Evolutionary conservation across 2,329 filamentous ascomycete genomes (phyloP).

Genomic region (Balansia obtecta): DNA sequence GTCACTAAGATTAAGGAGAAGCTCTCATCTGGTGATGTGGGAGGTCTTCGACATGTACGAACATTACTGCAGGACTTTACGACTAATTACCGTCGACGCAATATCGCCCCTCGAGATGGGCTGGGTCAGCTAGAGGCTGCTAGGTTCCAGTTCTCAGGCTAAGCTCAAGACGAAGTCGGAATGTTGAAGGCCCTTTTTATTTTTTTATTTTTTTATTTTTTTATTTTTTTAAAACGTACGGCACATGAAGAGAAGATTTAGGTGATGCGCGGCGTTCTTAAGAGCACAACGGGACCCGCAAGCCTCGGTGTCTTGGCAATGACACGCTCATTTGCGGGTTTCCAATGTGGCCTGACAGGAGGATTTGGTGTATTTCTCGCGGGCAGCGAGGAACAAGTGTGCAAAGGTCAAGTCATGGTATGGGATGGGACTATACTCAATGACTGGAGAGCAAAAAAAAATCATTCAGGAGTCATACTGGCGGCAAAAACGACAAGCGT

Average conservation of each 20-base stretch:
- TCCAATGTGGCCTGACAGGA: background rate
- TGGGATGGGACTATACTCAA: background rate
- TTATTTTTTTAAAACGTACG: background rate
- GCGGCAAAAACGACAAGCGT: constrained; percentile 4
- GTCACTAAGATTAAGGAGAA: constrained; percentile 70
- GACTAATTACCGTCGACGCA: constrained; percentile 81
- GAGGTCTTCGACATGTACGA: constrained; percentile 62
- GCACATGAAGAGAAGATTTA: no score
- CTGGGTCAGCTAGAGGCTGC: constrained; percentile 77
- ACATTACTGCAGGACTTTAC: constrained; percentile 91
- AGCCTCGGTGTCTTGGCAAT: no score
- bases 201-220: no score
- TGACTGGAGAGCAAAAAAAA: background rate
- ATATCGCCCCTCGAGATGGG: constrained; percentile 89
- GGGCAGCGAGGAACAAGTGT: background rate
- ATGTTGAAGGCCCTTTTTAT: background rate
- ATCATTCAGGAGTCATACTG: background rate
- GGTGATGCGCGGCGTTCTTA: no score
- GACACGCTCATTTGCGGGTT: no score
- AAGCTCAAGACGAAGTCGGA: constrained; percentile 5
- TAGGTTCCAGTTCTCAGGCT: constrained; percentile 65
- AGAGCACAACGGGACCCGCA: no score
- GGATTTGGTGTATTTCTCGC: constrained; percentile 3
- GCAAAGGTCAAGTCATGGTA: background rate
- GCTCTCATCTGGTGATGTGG: constrained; percentile 49